Evolutionary conservation across 106 monocot genomes (phyloP).

Genomic region (Ottelia alismoides): DNA sequence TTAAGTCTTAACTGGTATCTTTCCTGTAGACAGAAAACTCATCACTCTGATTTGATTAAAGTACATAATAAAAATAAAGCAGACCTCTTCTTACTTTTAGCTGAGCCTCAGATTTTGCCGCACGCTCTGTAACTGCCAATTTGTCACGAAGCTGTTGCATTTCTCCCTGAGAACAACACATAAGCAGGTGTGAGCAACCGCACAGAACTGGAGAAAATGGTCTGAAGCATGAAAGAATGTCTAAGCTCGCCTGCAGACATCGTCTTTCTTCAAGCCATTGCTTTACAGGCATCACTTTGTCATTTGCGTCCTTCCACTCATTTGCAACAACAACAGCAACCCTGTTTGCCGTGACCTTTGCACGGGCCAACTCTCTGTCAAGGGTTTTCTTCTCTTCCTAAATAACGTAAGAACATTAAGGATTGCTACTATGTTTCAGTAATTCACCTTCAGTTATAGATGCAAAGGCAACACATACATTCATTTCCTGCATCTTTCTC

Average conservation of each 20-base stretch:
- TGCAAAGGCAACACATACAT: conserved; percentile 22
- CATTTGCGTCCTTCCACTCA: conserved; percentile 78
- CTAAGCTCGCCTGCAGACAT: conserved; percentile 42
- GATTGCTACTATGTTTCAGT: not conserved
- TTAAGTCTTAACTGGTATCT: conserved; percentile 45
- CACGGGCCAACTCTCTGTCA: conserved; percentile 70
- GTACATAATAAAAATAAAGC: not conserved
- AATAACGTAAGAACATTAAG: not conserved
- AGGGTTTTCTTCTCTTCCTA: conserved; percentile 73
- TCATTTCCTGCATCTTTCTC: conserved; percentile 89
- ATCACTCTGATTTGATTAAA: not conserved
- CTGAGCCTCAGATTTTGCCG: conserved; percentile 59
- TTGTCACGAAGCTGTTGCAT: conserved; percentile 81
- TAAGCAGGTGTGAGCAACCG: not conserved
- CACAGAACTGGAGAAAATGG: too few relatives aligned
- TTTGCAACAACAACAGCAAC: conserved; percentile 63
- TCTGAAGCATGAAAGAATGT: too few relatives aligned
- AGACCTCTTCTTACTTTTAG: conserved; percentile 40
- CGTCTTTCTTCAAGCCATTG: conserved; percentile 79
- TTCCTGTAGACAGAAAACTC: conserved; percentile 22
- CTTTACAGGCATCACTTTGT: conserved; percentile 81
- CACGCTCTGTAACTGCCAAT: conserved; percentile 41
- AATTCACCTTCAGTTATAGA: not conserved
- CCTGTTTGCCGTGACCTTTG: conserved; percentile 70
- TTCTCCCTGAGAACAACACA: conserved; percentile 50